A percentile compares a stretch with the other conserved stretches of the same genome.
These are phyloP conservation scores for Colletotrichum coccodes DNA, from an alignment of 2,329 filamentous ascomycete species.

Conservation along the genomic window DNA sequence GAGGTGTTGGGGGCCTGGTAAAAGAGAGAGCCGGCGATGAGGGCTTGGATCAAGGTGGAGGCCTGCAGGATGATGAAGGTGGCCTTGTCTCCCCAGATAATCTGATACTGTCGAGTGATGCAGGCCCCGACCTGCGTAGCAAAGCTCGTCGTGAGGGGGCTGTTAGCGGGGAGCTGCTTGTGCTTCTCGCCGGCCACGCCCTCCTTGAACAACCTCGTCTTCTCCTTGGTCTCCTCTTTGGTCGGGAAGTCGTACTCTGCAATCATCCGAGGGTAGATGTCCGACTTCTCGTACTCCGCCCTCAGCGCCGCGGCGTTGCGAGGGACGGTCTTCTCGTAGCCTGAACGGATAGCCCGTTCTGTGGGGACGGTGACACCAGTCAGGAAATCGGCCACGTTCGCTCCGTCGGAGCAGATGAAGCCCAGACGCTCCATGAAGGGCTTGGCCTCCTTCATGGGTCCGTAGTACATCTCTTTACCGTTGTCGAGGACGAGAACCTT, in stretches of 20 bases:
- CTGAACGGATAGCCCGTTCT: conserved; percentile 69
- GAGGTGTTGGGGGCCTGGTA: conserved; percentile 70
- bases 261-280: conserved; percentile 60
- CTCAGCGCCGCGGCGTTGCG: conserved; percentile 56
- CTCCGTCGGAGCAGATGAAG: conserved; percentile 69
- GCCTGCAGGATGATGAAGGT: conserved; percentile 72
- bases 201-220: conserved; percentile 64
- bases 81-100: conserved; percentile 72
- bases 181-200: conserved; percentile 65
- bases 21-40: conserved; percentile 75
- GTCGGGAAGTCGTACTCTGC: conserved; percentile 67
- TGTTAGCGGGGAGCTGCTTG: conserved; percentile 61
- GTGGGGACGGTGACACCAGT: conserved; percentile 74
- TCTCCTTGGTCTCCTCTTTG: conserved; percentile 55
- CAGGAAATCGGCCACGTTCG: conserved; percentile 73
- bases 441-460: conserved; percentile 64
- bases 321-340: conserved; percentile 53
- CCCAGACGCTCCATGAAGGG: conserved; percentile 74
- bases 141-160: conserved; percentile 67
- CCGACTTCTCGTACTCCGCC: conserved; percentile 60
- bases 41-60: conserved; percentile 65
- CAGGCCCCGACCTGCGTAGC: conserved; percentile 65
- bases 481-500: conserved; percentile 76
- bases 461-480: conserved; percentile 74
- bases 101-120: conserved; percentile 70